phyloP scores from a whole-genome alignment of 495 filamentous ascomycete genomes.

The Xylaria flabelliformis region DNA sequence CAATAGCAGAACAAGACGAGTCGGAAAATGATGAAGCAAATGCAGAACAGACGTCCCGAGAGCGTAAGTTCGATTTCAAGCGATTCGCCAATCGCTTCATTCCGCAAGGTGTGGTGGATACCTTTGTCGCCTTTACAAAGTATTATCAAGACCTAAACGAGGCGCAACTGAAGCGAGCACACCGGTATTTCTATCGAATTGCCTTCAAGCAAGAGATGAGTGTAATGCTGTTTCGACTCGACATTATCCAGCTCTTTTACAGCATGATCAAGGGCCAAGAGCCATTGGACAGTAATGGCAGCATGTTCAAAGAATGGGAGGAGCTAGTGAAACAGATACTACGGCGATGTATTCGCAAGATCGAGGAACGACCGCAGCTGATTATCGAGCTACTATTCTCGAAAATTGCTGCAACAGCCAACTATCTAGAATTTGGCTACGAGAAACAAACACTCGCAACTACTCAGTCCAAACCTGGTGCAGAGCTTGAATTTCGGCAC shows the following conservation, averaged over 20 bases:
- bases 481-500: conserved; percentile 81
- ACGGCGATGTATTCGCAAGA: conserved; percentile 74
- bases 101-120: conserved; percentile 84
- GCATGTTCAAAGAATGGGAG: conserved; percentile 87
- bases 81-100: conserved; percentile 82
- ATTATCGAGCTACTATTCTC: conserved; percentile 91
- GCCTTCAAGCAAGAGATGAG: conserved; percentile 94
- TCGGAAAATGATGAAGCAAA: conserved; percentile 79
- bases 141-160: conserved; percentile 83
- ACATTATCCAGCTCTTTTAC: conserved; percentile 87
- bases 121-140: conserved; percentile 79
- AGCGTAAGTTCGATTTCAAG: conserved; percentile 93
- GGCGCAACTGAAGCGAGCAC: conserved; percentile 86
- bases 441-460: conserved; percentile 75
- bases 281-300: conserved; percentile 66
- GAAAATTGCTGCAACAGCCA: conserved; percentile 82
- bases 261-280: conserved; percentile 92
- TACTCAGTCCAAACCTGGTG: conserved; percentile 60
- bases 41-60: conserved; percentile 71
- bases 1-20: conserved; percentile 59
- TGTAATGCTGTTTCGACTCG: conserved; percentile 85
- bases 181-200: conserved; percentile 93
- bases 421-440: conserved; percentile 88
- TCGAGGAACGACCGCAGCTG: conserved; percentile 81
- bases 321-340: conserved; percentile 83